Evolutionary conservation across 352 stramenopile species (phyloP).

Genomic region (Phytophthora kernoviae): DNA sequence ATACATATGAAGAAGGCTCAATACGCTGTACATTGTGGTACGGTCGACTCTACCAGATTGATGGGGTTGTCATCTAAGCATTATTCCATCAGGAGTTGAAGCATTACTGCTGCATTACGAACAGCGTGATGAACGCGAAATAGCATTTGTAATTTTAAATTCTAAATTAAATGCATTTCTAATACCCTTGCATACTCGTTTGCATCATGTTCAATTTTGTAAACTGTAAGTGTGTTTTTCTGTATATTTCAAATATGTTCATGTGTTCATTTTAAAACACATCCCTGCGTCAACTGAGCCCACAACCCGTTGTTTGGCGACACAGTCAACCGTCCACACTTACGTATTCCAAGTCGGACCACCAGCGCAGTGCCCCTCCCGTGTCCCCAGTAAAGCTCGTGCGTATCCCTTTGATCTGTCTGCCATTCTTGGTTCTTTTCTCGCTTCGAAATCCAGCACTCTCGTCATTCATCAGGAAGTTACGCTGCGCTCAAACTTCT

Average conservation of each 20-base stretch:
- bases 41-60: no score
- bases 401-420: conserved; percentile 23
- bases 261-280: background rate
- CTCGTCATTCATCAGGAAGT: conserved; percentile 1
- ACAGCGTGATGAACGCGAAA: no score
- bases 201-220: no score
- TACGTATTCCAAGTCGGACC: conserved; percentile 12
- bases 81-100: no score
- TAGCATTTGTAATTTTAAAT: no score
- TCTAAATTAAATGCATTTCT: no score
- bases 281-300: background rate
- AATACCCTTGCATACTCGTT: no score
- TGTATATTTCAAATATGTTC: background rate
- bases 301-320: background rate
- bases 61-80: no score
- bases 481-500: conserved; percentile 10
- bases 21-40: no score
- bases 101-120: no score
- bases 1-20: no score
- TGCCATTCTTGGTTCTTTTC: conserved; percentile 16
- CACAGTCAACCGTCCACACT: conserved; percentile 1
- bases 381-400: conserved; percentile 3
- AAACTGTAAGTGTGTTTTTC: background rate
- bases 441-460: background rate
- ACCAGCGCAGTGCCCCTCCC: conserved; percentile 2